phyloP scores from a whole-genome alignment of 306 rosid species.

The Amphicarpaea edgeworthii region DNA sequence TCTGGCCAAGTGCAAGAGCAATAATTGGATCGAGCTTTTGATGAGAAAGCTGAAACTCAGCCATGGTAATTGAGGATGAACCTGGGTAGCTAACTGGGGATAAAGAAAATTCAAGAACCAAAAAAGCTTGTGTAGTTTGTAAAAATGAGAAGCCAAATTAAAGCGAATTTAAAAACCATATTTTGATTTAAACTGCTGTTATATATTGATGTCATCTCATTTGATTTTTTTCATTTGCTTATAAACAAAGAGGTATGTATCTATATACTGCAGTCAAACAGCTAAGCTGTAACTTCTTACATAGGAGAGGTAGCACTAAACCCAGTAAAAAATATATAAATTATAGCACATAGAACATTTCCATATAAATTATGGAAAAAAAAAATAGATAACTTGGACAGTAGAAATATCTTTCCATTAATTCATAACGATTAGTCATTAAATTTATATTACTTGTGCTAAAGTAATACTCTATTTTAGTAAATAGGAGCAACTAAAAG shows the following conservation, averaged over 20 bases:
- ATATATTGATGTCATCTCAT: conserved; percentile 1
- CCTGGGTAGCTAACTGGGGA: neutral
- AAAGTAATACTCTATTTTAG: neutral
- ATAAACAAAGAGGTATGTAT: neutral
- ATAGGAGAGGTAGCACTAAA: neutral
- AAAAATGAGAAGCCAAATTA: conserved; percentile 19
- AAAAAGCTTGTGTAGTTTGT: neutral
- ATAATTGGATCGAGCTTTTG: conserved; percentile 29
- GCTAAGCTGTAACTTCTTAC: neutral
- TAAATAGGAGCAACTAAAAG: neutral
- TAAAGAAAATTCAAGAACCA: conserved; percentile 7
- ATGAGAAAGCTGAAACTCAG: conserved; percentile 19
- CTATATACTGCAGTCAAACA: neutral
- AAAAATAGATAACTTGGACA: neutral
- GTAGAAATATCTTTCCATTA: neutral
- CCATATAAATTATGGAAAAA: neutral
- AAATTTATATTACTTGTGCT: no score
- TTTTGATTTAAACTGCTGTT: conserved; percentile 1
- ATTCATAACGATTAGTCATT: neutral
- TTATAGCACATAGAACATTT: neutral
- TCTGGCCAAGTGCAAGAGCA: conserved; percentile 29
- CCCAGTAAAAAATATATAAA: neutral
- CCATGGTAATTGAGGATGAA: conserved; percentile 12
- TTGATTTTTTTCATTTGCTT: neutral
- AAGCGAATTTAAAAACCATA: neutral